Evolutionary conservation across 805 yeast species (phyloP).

Genomic region (Kluyveromyces lactis): DNA sequence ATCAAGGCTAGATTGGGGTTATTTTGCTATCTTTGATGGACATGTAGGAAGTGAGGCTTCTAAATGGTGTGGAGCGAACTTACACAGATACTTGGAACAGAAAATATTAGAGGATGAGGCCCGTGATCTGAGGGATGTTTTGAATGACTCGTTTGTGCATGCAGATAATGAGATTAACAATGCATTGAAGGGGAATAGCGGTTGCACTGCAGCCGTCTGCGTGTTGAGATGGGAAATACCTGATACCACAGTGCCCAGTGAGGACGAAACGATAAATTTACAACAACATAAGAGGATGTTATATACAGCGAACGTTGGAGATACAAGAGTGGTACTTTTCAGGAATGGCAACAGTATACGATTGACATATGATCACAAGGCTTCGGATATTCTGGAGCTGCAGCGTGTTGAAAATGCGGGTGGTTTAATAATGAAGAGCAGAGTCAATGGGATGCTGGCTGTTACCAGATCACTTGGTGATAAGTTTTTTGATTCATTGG

Average conservation of each 20-base stretch:
- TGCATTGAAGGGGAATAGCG: conserved; percentile 64
- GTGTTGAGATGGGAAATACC: conserved; percentile 74
- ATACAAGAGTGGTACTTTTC: conserved; percentile 72
- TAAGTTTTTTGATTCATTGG: conserved; percentile 81
- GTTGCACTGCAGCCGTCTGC: conserved; percentile 95
- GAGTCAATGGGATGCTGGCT: conserved; percentile 94
- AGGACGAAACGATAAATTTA: conserved; percentile 19
- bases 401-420: conserved; percentile 70
- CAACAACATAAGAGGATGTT: conserved; percentile 58
- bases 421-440: conserved; percentile 78
- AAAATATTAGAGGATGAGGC: conserved; percentile 42
- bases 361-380: conserved; percentile 88
- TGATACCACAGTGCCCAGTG: conserved; percentile 11
- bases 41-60: conserved; percentile 95
- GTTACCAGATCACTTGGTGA: conserved; percentile 93
- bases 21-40: conserved; percentile 93
- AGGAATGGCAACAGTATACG: conserved; percentile 71
- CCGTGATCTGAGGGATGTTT: conserved; percentile 52
- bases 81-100: conserved; percentile 62
- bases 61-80: conserved; percentile 84
- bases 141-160: conserved; percentile 60
- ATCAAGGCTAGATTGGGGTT: conserved; percentile 88
- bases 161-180: conserved; percentile 65
- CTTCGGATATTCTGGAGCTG: conserved; percentile 71
- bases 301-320: conserved; percentile 94